These are phyloP conservation scores for Fusarium dlaminii DNA, from an alignment of 2,329 filamentous ascomycete species.

Conservation along the genomic window DNA sequence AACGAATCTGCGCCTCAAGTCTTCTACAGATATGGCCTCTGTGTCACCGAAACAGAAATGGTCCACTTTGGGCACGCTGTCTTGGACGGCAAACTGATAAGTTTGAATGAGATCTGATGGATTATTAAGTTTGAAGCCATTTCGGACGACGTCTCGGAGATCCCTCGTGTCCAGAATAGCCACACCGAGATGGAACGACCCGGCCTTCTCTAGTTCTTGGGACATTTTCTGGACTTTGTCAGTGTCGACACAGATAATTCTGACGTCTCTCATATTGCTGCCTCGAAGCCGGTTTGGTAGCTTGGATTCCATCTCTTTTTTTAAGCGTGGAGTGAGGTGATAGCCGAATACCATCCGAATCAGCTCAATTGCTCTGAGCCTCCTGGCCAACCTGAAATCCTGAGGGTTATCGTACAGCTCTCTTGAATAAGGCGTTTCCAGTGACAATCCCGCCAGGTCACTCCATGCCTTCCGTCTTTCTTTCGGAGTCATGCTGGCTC, in stretches of 20 bases:
- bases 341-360: slow-evolving; percentile 7
- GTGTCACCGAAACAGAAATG: slow-evolving; percentile 8
- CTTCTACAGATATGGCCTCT: background rate
- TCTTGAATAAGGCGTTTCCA: slow-evolving; percentile 8
- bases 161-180: slow-evolving; percentile 19
- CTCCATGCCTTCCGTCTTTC: background rate
- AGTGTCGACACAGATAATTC: slow-evolving; percentile 11
- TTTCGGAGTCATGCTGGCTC: background rate
- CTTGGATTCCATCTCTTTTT: background rate
- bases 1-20: background rate
- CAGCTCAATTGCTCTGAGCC: background rate
- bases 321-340: background rate
- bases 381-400: background rate
- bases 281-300: background rate
- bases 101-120: background rate
- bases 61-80: background rate
- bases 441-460: background rate
- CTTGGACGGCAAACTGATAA: slow-evolving; percentile 10
- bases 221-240: background rate
- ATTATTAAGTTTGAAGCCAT: background rate
- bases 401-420: background rate
- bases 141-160: background rate
- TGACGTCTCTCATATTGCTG: slow-evolving; percentile 7
- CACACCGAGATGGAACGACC: slow-evolving; percentile 17
- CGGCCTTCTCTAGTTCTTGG: background rate